Percentiles rank a stretch among this genome's conserved stretches.
phyloP scores from a whole-genome alignment of 352 stramenopile genomes.

The Pythium phragmiticola region DNA sequence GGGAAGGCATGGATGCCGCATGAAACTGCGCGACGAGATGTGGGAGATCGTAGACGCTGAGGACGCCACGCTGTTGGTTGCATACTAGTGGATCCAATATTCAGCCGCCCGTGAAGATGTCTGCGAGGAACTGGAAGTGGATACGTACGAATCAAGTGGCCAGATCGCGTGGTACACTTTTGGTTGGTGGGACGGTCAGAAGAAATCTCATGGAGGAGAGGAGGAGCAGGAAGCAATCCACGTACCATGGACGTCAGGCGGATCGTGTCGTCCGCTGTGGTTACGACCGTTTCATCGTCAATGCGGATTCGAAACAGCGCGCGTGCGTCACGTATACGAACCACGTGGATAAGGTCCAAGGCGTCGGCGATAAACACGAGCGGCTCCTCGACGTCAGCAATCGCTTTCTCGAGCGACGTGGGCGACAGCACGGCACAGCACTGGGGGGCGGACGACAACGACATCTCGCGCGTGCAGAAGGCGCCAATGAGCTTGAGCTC shows the following conservation, averaged over 20 bases:
- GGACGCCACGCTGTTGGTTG: not conserved
- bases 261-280: not conserved
- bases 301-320: constrained; percentile 20
- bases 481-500: constrained; percentile 46
- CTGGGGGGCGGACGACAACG: constrained; percentile 22
- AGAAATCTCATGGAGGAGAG: not conserved
- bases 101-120: not conserved
- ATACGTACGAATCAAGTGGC: constrained; percentile 23
- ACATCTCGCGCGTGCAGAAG: constrained; percentile 45
- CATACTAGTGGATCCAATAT: constrained; percentile 12
- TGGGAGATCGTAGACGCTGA: constrained; percentile 20
- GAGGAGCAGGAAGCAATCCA: not conserved
- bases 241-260: constrained; percentile 1
- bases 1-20: not conserved
- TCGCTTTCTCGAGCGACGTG: constrained; percentile 17
- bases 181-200: not conserved
- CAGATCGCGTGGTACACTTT: constrained; percentile 24
- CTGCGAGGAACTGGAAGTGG: not conserved
- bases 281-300: not conserved
- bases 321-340: constrained; percentile 28
- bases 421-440: constrained; percentile 26
- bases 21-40: constrained; percentile 7
- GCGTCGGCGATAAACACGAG: constrained; percentile 44
- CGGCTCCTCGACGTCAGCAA: constrained; percentile 27
- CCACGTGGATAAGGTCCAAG: constrained; percentile 29